Evolutionary conservation across 1,284 basidiomycete genomes (phyloP), one percentile per base, ranked within the genome.

Genomic region (Malassezia slooffiae): DNA sequence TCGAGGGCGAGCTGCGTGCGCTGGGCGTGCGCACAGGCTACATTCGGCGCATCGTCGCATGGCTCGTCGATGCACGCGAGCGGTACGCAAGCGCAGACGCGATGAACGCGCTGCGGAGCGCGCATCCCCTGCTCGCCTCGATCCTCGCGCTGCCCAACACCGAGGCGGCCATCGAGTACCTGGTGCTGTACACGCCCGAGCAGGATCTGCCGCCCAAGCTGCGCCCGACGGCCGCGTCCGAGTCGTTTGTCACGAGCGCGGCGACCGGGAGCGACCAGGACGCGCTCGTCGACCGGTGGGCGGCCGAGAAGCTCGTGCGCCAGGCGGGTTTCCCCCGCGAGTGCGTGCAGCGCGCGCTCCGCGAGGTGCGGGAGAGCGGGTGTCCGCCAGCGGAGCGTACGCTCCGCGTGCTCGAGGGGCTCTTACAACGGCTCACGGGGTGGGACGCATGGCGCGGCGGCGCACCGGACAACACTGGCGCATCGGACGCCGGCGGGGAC

Each of bases 281-380:
- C 11, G 50, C 41, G 3, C 70, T 93, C 15, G 81, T 80, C 51
- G 76, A 73, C 42, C 76, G 83, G 12, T 95, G 90, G 90, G 72
- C 83, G 2, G 78, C 82, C 50, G 85, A 93, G 41, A 80, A 81
- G 59, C 79, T 85, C 2, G 75, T 82, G 43, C 87, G 86, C 62
- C 78, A 83, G 61, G 84, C 82, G 31, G 89, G 88, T 2, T 89
- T 82, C 73, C 88, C 88, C 6, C 71, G 77, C 1, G 78, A 81
- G 47, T 73, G 77, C 8, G 83, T 89, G 12, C 79, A 78, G 57
- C 73, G 75, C 21, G 76, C 74, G 41, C 73, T 78, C 4, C 38
- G 39, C 0, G 43, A 50, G 24, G 36, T 47, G 20, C 32, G 36
- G 12, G 24, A 39, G 19, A n/a, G 21, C 31, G 12, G 15, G 27